A percentile compares a stretch with the other conserved stretches of the same genome.
Conservation (phyloP, 306 rosid species). For the Abrus precatorius region DNA sequence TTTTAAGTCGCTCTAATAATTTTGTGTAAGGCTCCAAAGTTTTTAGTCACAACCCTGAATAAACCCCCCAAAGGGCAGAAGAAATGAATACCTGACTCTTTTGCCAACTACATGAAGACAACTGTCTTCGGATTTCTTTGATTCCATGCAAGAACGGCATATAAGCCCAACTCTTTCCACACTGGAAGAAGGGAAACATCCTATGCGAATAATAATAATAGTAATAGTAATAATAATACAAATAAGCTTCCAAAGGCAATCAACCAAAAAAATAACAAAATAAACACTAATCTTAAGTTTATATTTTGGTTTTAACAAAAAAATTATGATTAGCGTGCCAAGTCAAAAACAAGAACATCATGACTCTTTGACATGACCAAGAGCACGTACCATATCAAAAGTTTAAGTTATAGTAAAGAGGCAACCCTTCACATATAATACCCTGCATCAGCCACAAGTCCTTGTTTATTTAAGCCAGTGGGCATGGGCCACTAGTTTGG, state of each 20-base stretch:
- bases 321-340: conserved; percentile 35
- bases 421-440: too few relatives aligned
- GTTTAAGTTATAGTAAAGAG: too few relatives aligned
- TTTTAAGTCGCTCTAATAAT: too few relatives aligned
- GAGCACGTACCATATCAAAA: too few relatives aligned
- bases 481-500: too few relatives aligned
- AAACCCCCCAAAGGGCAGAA: background rate
- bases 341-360: conserved; percentile 27
- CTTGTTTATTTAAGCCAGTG: too few relatives aligned
- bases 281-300: background rate
- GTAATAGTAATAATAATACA: background rate
- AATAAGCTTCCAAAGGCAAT: conserved; percentile 34
- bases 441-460: too few relatives aligned
- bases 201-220: conserved; percentile 48
- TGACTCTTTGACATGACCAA: background rate
- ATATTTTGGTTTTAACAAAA: background rate
- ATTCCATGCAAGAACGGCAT: conserved; percentile 80
- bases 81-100: conserved; percentile 67
- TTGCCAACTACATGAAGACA: conserved; percentile 53
- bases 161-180: conserved; percentile 72
- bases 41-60: too few relatives aligned
- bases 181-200: conserved; percentile 77
- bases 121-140: conserved; percentile 58
- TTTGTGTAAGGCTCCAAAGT: too few relatives aligned
- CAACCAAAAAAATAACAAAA: conserved; percentile 30